Evolutionary conservation across 495 filamentous ascomycete genomes (phyloP).

Genomic region (Glarea lozoyensis): DNA sequence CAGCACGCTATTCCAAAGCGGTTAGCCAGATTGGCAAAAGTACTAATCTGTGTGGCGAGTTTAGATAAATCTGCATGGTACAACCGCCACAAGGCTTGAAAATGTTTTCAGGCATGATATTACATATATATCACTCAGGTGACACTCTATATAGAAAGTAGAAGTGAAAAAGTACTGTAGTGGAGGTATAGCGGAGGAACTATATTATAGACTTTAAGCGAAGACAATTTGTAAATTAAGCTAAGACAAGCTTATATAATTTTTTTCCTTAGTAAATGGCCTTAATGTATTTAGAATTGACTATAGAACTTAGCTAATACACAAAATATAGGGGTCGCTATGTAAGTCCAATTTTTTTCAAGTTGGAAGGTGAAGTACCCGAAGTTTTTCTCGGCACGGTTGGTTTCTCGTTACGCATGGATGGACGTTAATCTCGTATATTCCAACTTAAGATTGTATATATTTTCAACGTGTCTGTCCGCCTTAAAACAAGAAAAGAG

Average conservation of each 20-base stretch:
- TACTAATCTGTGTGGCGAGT: not conserved
- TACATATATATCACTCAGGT: not conserved
- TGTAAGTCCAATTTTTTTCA: not conserved
- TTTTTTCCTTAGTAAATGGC: not conserved
- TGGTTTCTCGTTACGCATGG: slow-evolving; percentile 14
- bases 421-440: no score
- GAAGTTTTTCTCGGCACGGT: not conserved
- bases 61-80: not conserved
- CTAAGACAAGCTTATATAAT: not conserved
- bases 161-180: not conserved
- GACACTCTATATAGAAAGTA: not conserved
- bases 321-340: not conserved
- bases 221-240: not conserved
- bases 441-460: no score
- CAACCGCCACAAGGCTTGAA: not conserved
- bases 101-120: not conserved
- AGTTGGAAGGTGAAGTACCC: not conserved
- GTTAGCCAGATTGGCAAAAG: not conserved
- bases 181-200: not conserved
- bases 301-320: not conserved
- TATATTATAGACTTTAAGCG: not conserved
- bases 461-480: no score
- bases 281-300: not conserved
- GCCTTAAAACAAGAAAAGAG: no score
- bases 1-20: not conserved